Base-by-base conservation (phyloP, 2,329 filamentous ascomycete genomes). In the Epichloe festucae region DNA sequence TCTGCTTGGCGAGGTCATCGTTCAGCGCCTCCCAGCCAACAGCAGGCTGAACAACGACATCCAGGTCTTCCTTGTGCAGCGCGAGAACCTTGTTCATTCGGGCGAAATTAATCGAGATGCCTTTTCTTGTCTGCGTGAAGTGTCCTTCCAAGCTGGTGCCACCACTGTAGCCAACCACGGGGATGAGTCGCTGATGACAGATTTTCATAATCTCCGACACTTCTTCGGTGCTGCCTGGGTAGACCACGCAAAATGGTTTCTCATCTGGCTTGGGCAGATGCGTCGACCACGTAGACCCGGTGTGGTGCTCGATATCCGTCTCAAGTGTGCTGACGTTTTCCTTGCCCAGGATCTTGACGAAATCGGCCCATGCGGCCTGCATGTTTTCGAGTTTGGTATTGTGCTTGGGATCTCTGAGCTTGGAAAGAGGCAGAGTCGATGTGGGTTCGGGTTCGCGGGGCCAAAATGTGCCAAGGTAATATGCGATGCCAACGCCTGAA, bases 91-190 rank as follows among this genome's bases (percentile, higher is more conserved):
- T 80, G 69, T 91, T 80, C 90, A 96, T 95, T 54, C 84, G 78
- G 48, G 77, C 77, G 65, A 95, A 94, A 67, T 95, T 88, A 60
- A 96, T 78, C 59, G 87, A 91, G 35, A 95, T 81, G 19, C 90
- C 90, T 52, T 87, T 85, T 57, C 82, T 74, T 15, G 89, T 95
- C 2, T 89, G 81, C 1, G 88, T 82, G 67, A 87, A 95, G 67
- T 95, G 88, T 1, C 90, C 90, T 68, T 96, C 90, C 35, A 96
- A 73, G 61, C 85, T 90, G 7, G 90, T 95, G 36, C 90, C 90
- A 43, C 90, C 90, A 52, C 84, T 89, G 70, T 89, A 95, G 3
- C 84, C 85, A 3, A 87, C 90, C 23, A 95, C 88, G 5, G 90
- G 90, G 56, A 96, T 93, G 52, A 76, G 76, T 41, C 90, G 76